These are phyloP conservation scores for Calocera cornea DNA, from an alignment of 768 basidiomycete species.

Conservation along the genomic window DNA sequence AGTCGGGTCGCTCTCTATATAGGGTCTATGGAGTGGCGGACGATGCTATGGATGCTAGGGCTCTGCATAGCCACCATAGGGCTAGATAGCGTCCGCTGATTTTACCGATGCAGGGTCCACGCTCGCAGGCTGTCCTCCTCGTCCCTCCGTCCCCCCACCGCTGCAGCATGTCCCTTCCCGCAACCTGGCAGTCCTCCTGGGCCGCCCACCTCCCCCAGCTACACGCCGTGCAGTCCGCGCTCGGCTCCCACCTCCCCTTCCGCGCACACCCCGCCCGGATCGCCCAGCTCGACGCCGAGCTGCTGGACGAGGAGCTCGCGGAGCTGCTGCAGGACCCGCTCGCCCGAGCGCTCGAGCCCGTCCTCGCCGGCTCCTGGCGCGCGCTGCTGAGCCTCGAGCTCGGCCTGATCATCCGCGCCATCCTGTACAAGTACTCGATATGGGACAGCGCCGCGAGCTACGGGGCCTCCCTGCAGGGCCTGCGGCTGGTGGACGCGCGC, in stretches of 20 bases:
- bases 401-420: constrained; percentile 49
- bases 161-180: background rate
- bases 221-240: background rate
- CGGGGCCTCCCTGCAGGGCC: constrained; percentile 68
- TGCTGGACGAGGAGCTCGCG: constrained; percentile 79
- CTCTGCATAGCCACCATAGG: too few species aligned
- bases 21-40: too few species aligned
- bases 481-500: constrained; percentile 19
- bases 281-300: constrained; percentile 79
- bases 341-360: constrained; percentile 43
- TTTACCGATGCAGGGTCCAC: too few species aligned
- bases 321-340: constrained; percentile 73
- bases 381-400: constrained; percentile 63
- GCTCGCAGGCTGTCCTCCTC: too few species aligned
- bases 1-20: too few species aligned
- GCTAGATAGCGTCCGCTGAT: too few species aligned
- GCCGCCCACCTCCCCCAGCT: background rate
- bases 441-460: constrained; percentile 73
- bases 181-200: background rate
- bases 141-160: too few species aligned
- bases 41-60: too few species aligned
- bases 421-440: constrained; percentile 67
- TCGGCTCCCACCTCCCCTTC: constrained; percentile 25
- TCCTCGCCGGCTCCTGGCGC: constrained; percentile 44
- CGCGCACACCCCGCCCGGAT: constrained; percentile 55